Conservation (phyloP, 352 stramenopile genomes). For the Blastocystis sp. region DNA sequence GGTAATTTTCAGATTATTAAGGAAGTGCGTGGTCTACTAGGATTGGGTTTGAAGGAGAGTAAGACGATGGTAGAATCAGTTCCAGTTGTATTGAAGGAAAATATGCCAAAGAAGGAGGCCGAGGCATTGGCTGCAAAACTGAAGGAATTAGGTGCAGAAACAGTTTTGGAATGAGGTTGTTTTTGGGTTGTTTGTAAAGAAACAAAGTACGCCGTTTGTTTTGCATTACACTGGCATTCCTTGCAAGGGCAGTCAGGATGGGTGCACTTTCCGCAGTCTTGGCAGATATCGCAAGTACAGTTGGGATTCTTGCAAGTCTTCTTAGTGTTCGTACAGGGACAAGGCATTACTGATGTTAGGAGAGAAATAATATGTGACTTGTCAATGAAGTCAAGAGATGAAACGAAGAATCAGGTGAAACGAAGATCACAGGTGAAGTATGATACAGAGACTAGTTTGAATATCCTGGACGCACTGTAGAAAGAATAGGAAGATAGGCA, state of each 20-base stretch:
- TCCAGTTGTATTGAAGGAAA: constrained; percentile 61
- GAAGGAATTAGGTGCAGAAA: constrained; percentile 60
- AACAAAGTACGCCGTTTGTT: constrained; percentile 7
- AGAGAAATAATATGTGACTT: not conserved
- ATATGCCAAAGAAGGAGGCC: constrained; percentile 55
- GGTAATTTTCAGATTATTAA: constrained; percentile 46
- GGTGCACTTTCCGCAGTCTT: constrained; percentile 59
- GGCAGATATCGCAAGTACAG: constrained; percentile 58
- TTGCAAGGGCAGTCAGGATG: constrained; percentile 27
- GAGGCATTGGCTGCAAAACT: constrained; percentile 44
- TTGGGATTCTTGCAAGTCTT: constrained; percentile 67
- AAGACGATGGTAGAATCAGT: constrained; percentile 54
- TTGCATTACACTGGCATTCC: constrained; percentile 11
- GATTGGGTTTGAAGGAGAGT: constrained; percentile 59
- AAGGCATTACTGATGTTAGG: constrained; percentile 43
- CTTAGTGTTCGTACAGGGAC: constrained; percentile 13
- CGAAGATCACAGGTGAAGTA: no score
- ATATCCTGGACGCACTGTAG: no score
- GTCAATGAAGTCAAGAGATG: no score
- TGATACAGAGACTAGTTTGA: no score
- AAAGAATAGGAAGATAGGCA: no score
- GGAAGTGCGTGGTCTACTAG: constrained; percentile 44
- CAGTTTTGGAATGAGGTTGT: not conserved
- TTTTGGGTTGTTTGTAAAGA: constrained; percentile 14
- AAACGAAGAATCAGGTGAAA: no score